Base-by-base conservation (phyloP, 257 asterid genomes). In the Paraleonurus japonicus region DNA sequence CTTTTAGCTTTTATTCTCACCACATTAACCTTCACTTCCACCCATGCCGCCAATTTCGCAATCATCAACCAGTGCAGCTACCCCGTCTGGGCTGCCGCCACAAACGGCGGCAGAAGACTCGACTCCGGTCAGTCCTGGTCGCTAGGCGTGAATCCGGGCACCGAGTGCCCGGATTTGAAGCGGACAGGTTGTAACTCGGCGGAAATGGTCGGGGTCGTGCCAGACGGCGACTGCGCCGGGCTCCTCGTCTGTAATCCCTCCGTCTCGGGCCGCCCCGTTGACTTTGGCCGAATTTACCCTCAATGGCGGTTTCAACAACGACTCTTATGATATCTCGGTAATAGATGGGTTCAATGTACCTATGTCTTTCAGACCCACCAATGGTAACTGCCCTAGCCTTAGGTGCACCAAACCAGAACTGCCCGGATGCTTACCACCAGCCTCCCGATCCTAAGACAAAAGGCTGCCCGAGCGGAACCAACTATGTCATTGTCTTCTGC, bases 221-320 rank as follows among this genome's bases (percentile, higher is more conserved):
- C 51, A 69, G 60, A 74, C 81, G 0, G 84, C 7, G 79, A 76
- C 28, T 80, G 84, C 4, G 65, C 58, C 15, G 81, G 81, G 10
- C 33, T 12, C 1, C 48, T 85, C 2, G 68, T 33, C 7, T 81
- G 88, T 51, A 74, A 71, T 27, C 78, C 80, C 24, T 76, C 37
- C 35, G 83, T 27, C 23, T 28, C 20, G 83, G 8, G 30, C 16
- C 45, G 53, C 67, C 92, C 92, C 89, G 0, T 80, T 82, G 24
- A 80, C 87, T 17, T 11, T 86, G 0, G 89, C 87, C 3, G 92
- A 86, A 51, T 86, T 67, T 19, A 78, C 76, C 35, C 84, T 86
- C 1, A 79, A 81, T 20, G 76, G 39, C 67, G 16, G 5, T 12
- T 0, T 53, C 5, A 69, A 59, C 15, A 71, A 78, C 62, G 88